Conservation (phyloP, 805 yeast genomes). For the Dipodascus albidus region DNA sequence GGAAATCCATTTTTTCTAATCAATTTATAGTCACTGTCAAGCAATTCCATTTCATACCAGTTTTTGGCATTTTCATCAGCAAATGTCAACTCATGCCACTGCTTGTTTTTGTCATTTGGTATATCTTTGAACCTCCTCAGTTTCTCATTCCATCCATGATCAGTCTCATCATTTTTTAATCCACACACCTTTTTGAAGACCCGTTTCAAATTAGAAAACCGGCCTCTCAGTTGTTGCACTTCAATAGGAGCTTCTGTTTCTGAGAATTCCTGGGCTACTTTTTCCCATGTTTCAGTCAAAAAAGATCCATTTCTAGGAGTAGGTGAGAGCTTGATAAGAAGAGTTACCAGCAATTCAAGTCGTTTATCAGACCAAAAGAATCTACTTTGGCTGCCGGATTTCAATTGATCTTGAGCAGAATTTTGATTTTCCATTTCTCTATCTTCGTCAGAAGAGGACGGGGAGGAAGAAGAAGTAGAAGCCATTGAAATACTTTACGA, state of each 20-base stretch:
- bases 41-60: background rate
- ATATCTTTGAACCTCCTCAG: background rate
- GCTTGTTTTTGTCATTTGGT: background rate
- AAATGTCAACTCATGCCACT: background rate
- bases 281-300: background rate
- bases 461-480: too few species aligned
- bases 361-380: background rate
- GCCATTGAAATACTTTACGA: too few species aligned
- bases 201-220: background rate
- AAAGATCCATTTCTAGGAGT: background rate
- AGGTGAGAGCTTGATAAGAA: background rate
- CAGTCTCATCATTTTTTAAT: background rate
- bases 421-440: background rate
- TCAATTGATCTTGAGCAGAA: background rate
- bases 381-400: background rate
- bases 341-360: background rate
- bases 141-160: background rate
- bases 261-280: background rate
- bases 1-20: background rate
- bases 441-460: too few species aligned
- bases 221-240: background rate
- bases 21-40: background rate
- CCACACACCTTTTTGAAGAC: background rate
- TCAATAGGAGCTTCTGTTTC: background rate
- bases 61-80: background rate